phyloP scores from a whole-genome alignment of 306 rosid genomes.

The Vicia faba region DNA sequence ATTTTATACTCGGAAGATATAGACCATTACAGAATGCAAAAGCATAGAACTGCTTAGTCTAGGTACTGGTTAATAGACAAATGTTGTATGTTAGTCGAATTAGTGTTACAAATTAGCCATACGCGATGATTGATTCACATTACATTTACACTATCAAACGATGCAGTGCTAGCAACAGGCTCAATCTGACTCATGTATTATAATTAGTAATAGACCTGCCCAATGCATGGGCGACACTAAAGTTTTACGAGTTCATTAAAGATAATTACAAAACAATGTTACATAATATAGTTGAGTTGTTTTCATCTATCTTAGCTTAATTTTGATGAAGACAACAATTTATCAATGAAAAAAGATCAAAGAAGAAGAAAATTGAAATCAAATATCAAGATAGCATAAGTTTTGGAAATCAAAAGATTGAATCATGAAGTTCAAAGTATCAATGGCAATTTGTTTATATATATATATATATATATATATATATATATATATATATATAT shows the following conservation, averaged over 20 bases:
- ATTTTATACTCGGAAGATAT: slow-evolving; percentile 54
- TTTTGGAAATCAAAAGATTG: no score
- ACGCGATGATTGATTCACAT: not conserved
- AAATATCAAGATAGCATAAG: no score
- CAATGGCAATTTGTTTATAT: no score
- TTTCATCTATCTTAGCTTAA: not conserved
- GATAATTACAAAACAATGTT: not conserved
- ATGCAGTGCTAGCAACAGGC: slow-evolving; percentile 14
- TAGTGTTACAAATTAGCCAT: slow-evolving; percentile 16
- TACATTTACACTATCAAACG: slow-evolving; percentile 39
- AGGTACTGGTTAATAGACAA: slow-evolving; percentile 29
- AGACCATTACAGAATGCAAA: slow-evolving; percentile 41
- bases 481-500: no score
- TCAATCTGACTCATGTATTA: not conserved
- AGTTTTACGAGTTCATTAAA: not conserved
- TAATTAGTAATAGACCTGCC: not conserved
- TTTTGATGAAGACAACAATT: no score
- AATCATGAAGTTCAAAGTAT: no score
- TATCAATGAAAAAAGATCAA: no score
- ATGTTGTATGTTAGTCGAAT: not conserved
- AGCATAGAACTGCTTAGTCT: slow-evolving; percentile 48
- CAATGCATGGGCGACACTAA: not conserved
- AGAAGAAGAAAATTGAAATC: no score
- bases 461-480: no score
- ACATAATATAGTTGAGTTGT: not conserved